A percentile compares a stretch with the other conserved stretches of the same genome.
These are phyloP conservation scores for Tetrapyrgos nigripes DNA, from an alignment of 1,284 basidiomycete genomes.

Conservation along the genomic window DNA sequence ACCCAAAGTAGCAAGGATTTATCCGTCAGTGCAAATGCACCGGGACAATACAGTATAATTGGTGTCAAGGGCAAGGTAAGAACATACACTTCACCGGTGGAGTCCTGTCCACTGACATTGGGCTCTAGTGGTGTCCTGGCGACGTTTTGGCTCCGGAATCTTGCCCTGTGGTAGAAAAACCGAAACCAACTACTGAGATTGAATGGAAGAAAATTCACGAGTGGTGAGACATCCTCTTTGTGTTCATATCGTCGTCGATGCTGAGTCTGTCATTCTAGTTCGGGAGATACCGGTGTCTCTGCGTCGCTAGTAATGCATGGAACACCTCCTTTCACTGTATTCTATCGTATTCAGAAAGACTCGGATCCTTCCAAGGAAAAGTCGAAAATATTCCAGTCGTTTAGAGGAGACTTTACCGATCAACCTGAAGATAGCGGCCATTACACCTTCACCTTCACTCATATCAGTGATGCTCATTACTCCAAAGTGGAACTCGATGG, in stretches of 20 bases:
- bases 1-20: conserved; percentile 56
- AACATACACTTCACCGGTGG: not conserved
- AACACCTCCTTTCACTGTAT: conserved; percentile 87
- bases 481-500: conserved; percentile 73
- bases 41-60: conserved; percentile 86
- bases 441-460: conserved; percentile 86
- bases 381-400: conserved; percentile 68
- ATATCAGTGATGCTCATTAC: conserved; percentile 89
- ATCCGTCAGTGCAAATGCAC: conserved; percentile 56
- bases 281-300: conserved; percentile 92
- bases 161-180: conserved; percentile 78
- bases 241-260: not conserved
- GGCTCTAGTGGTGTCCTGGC: conserved; percentile 70
- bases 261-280: conserved; percentile 55
- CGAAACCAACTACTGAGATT: conserved; percentile 82
- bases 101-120: conserved; percentile 11
- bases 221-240: conserved; percentile 60
- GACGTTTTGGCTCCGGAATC: conserved; percentile 83
- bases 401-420: conserved; percentile 85
- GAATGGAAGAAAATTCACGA: conserved; percentile 92
- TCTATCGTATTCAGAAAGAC: conserved; percentile 80
- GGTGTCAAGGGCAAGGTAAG: conserved; percentile 73
- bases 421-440: conserved; percentile 90
- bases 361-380: conserved; percentile 64
- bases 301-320: conserved; percentile 89